A percentile compares a stretch with the other conserved stretches of the same genome.
These are phyloP conservation scores for Plasmodium vinckei DNA, from an alignment of 169 alveolate species.

Conservation along the genomic window DNA sequence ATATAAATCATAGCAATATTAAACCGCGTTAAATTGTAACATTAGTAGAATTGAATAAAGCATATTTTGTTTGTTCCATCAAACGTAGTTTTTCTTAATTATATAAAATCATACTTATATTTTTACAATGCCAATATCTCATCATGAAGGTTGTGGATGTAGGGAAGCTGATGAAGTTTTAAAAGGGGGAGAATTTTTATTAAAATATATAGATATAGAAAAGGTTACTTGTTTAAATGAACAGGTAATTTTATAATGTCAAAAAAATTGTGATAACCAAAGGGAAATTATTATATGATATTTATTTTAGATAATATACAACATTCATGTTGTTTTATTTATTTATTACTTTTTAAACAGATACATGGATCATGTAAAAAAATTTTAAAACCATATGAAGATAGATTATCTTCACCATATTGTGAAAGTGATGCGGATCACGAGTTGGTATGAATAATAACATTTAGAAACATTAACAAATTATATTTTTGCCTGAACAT, in stretches of 20 bases:
- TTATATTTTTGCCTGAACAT: neutral
- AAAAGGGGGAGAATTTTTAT: slow-evolving; percentile 81
- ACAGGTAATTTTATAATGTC: slow-evolving; percentile 45
- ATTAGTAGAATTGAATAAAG: too few relatives aligned
- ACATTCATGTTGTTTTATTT: neutral
- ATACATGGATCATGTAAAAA: slow-evolving; percentile 81
- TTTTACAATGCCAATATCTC: slow-evolving; percentile 82
- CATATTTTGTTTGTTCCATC: too few relatives aligned
- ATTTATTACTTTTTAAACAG: slow-evolving; percentile 6
- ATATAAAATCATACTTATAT: neutral
- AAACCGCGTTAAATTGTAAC: too few relatives aligned
- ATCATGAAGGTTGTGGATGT: slow-evolving; percentile 87
- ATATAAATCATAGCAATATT: too few relatives aligned
- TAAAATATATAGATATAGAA: slow-evolving; percentile 80
- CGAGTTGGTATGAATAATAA: slow-evolving; percentile 78
- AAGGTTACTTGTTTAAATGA: slow-evolving; percentile 84
- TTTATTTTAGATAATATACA: neutral
- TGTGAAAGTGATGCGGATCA: slow-evolving; percentile 86
- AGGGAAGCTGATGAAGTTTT: slow-evolving; percentile 80
- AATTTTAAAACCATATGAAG: slow-evolving; percentile 80
- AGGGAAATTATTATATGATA: too few relatives aligned
- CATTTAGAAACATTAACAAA: neutral
- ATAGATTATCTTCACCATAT: slow-evolving; percentile 72
- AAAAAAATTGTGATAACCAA: neutral
- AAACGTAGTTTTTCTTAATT: neutral